Evolutionary conservation across 148 eudicot genomes (phyloP).

Genomic region (Spergularia marina): DNA sequence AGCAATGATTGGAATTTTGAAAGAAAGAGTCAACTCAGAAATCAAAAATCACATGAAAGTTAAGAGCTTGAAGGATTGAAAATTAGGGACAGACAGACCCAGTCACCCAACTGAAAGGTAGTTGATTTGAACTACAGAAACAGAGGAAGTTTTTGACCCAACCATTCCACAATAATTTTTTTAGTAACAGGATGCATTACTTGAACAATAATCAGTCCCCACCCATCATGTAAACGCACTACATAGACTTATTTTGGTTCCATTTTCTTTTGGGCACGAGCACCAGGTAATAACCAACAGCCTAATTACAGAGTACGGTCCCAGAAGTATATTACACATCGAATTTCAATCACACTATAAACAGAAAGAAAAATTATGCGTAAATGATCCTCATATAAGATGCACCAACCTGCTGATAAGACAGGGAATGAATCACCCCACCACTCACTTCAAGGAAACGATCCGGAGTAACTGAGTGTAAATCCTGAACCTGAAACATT

Average conservation of each 20-base stretch:
- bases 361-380: background rate
- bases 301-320: background rate
- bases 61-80: background rate
- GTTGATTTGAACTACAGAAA: background rate
- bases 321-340: background rate
- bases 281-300: slow-evolving; percentile 6
- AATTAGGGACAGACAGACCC: background rate
- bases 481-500: slow-evolving; percentile 78
- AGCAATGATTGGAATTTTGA: background rate
- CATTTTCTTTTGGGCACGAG: background rate
- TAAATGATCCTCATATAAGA: slow-evolving; percentile 12
- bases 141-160: no score
- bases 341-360: background rate
- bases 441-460: slow-evolving; percentile 97
- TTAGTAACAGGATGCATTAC: no score
- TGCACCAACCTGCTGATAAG: slow-evolving; percentile 88
- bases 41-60: background rate
- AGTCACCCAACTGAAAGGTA: background rate
- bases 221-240: background rate
- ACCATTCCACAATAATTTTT: no score
- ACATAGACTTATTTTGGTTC: background rate
- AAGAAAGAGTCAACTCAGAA: background rate
- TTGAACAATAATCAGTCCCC: background rate
- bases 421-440: slow-evolving; percentile 85
- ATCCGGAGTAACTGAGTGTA: slow-evolving; percentile 88